Evolutionary conservation across 1,284 basidiomycete species (phyloP), one percentile per base, ranked within the genome.

Genomic region (Sporisorium exsertum): DNA sequence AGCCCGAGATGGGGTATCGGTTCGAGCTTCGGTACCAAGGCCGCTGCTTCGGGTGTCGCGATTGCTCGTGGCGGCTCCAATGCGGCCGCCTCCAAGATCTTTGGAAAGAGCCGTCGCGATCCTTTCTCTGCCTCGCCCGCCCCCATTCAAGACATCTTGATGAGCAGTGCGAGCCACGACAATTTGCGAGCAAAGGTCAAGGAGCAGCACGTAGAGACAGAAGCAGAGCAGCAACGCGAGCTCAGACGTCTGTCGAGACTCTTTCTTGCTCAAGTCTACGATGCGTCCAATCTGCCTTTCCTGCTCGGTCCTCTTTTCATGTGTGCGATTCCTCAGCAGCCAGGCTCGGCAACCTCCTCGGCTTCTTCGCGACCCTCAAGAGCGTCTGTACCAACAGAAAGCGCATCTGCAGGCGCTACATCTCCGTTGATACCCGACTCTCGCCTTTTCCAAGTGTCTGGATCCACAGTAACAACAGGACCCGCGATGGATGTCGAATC

Each of bases 1-100:
- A 78, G 76, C 45, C 71, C 78, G 12, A 64, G 81, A n/a, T 81
- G 77, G 74, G 80, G 81, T 16, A 71, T 79, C 40, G 82, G 82
- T n/a, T 70, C 68, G 1, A 80, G 78, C 29, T 78, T 76, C 59
- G 79, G 78, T 5, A 66, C 67, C n/a, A 75, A 63, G 33, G 59
- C 64, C 10, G 64, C 56, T 5, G 22, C 72, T 15, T 57, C 63
- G 0, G 74, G 70, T 3, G 66, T 77, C 22, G 57, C 76, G 10
- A 65, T 68, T 42, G 37, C 75, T 29, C 57, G 58, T 18, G 46
- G 35, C 15, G 60, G 62, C 33, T 63, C 64, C 15, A 40, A 58
- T 22, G 56, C 65, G 27, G 69, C 69, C 40, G 58, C 64, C 8
- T 60, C 71, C 54, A 73, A 77, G 49, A 58, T 73, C 50, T 73